These are phyloP conservation scores for Amborella trichopoda DNA, from an alignment of 164 flowering plant species.

Conservation along the genomic window DNA sequence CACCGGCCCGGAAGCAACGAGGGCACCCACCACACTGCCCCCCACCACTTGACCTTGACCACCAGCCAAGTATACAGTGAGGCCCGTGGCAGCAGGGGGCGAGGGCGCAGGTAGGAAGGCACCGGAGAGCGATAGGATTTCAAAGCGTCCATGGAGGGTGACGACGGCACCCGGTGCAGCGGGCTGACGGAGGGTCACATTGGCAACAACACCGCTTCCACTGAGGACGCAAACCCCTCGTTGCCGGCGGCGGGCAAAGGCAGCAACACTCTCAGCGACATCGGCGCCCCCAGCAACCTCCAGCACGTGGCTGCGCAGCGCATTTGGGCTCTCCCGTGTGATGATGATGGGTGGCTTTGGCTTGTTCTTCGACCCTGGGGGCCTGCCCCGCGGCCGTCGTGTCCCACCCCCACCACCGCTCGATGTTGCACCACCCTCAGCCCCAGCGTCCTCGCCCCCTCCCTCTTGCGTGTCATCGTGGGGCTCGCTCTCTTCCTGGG, in stretches of 20 bases:
- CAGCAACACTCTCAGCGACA: constrained; percentile 42
- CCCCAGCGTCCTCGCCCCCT: constrained; percentile 25
- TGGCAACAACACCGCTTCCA: constrained; percentile 63
- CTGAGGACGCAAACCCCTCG: constrained; percentile 72
- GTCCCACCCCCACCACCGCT: constrained; percentile 23
- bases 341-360: constrained; percentile 70
- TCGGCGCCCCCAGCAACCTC: constrained; percentile 66
- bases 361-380: constrained; percentile 82
- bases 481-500: constrained; percentile 21
- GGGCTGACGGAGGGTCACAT: constrained; percentile 63
- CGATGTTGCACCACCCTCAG: constrained; percentile 21
- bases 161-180: constrained; percentile 50
- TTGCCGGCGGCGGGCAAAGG: constrained; percentile 53
- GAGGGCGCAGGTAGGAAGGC: constrained; percentile 78
- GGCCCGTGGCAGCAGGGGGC: constrained; percentile 60
- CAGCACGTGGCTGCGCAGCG: constrained; percentile 61
- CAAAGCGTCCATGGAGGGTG: constrained; percentile 66
- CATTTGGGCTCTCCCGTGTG: constrained; percentile 68
- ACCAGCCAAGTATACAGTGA: constrained; percentile 74
- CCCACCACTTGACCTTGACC: constrained; percentile 93
- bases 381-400: constrained; percentile 69
- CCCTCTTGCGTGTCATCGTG: constrained; percentile 12
- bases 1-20: constrained; percentile 81
- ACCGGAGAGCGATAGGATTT: constrained; percentile 68
- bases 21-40: constrained; percentile 57